These are phyloP conservation scores for Magnusiomyces suaveolens DNA, from an alignment of 1,139 yeast species.

Conservation along the genomic window DNA sequence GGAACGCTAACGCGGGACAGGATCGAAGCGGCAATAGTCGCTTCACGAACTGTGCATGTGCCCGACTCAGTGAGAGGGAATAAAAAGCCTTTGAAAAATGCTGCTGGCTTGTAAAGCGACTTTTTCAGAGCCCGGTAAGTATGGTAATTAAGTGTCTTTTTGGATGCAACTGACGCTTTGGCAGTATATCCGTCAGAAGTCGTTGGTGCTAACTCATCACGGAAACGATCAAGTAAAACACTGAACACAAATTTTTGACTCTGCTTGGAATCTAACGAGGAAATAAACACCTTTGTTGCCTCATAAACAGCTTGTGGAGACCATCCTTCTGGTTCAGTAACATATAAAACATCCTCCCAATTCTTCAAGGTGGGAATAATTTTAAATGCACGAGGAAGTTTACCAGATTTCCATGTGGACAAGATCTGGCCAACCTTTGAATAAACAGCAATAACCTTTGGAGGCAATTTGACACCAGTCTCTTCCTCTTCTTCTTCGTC, in stretches of 20 bases:
- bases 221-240: conserved; percentile 74
- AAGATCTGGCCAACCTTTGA: conserved; percentile 82
- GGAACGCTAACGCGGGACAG: conserved; percentile 86
- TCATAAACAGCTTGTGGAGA: conserved; percentile 94
- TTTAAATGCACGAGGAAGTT: conserved; percentile 87
- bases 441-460: conserved; percentile 90
- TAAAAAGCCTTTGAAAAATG: conserved; percentile 90
- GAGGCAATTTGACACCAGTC: conserved; percentile 71
- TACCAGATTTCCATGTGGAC: conserved; percentile 91
- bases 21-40: conserved; percentile 90
- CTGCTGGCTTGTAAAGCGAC: conserved; percentile 91
- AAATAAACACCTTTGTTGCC: conserved; percentile 87
- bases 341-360: conserved; percentile 92
- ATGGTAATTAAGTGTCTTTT: conserved; percentile 61
- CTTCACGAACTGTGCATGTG: conserved; percentile 81
- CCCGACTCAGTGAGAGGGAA: conserved; percentile 66
- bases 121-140: conserved; percentile 85
- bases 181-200: conserved; percentile 3
- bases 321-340: conserved; percentile 88
- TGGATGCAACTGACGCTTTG: neutral
- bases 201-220: conserved; percentile 70
- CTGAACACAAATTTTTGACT: conserved; percentile 74
- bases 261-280: conserved; percentile 77
- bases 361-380: conserved; percentile 84
- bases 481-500: conserved; percentile 23